These are phyloP conservation scores for Clarireedia hainanense DNA, from an alignment of 2,329 filamentous ascomycete species.

Conservation along the genomic window DNA sequence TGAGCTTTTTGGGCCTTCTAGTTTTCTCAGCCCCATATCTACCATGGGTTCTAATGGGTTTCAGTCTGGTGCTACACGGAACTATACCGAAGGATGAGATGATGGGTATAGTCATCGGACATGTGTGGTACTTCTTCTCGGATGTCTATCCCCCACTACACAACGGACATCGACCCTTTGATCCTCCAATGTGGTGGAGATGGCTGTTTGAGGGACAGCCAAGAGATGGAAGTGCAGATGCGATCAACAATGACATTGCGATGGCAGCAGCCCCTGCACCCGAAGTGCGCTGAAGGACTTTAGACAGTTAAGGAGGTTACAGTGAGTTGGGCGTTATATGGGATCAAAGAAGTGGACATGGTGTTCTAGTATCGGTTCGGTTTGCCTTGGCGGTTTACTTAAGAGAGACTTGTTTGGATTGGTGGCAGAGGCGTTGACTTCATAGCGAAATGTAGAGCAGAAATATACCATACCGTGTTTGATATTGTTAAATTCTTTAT, in stretches of 20 bases:
- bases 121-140: slow-evolving; percentile 96
- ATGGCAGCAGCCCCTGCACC: slow-evolving; percentile 41
- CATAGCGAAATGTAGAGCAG: neutral
- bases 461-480: neutral
- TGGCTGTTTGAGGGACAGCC: slow-evolving; percentile 65
- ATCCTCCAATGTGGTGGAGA: slow-evolving; percentile 86
- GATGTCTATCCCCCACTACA: slow-evolving; percentile 94
- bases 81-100: slow-evolving; percentile 92
- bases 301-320: neutral
- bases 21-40: slow-evolving; percentile 92
- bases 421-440: neutral
- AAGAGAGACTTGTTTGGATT: neutral
- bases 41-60: slow-evolving; percentile 90
- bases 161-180: slow-evolving; percentile 74
- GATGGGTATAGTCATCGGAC: slow-evolving; percentile 87
- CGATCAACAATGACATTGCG: slow-evolving; percentile 54
- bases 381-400: neutral
- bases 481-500: neutral
- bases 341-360: neutral
- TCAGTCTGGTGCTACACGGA: slow-evolving; percentile 86
- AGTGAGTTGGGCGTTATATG: slow-evolving; percentile 5
- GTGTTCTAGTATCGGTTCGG: neutral
- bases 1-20: slow-evolving; percentile 82
- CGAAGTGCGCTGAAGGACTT: slow-evolving; percentile 29
- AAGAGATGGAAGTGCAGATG: slow-evolving; percentile 43